phyloP scores from a whole-genome alignment of 257 asterid species.

The Solanum habrochaites region DNA sequence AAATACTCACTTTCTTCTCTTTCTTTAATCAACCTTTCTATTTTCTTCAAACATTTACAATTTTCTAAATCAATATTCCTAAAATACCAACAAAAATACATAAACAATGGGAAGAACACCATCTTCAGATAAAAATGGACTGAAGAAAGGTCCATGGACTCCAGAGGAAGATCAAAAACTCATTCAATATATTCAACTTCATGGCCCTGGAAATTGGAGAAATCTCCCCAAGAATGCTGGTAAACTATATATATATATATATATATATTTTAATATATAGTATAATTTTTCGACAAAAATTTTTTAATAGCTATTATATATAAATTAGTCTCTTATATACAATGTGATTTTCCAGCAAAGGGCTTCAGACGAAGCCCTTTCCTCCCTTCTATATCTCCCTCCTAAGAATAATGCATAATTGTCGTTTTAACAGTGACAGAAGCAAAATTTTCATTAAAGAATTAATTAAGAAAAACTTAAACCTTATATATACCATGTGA shows the following conservation, averaged over 20 bases:
- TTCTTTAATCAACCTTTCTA: neutral
- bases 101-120: conserved; percentile 70
- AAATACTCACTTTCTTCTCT: conserved; percentile 1
- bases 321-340: neutral
- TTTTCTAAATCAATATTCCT: neutral
- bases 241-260: neutral
- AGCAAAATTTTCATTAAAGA: neutral
- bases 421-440: too few relatives aligned
- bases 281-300: too few relatives aligned
- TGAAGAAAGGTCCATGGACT: conserved; percentile 91
- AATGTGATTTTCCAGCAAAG: neutral
- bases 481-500: neutral
- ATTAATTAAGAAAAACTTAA: too few relatives aligned
- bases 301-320: neutral
- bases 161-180: conserved; percentile 72
- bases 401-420: neutral
- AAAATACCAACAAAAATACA: neutral
- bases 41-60: neutral
- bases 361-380: neutral
- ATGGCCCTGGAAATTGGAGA: conserved; percentile 81
- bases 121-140: conserved; percentile 56
- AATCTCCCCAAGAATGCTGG: conserved; percentile 76
- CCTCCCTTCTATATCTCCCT: neutral
- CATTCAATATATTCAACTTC: conserved; percentile 31
- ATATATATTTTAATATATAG: too few relatives aligned